Evolutionary conservation across 768 basidiomycete genomes (phyloP).

Genomic region (Serpula lacrymans): DNA sequence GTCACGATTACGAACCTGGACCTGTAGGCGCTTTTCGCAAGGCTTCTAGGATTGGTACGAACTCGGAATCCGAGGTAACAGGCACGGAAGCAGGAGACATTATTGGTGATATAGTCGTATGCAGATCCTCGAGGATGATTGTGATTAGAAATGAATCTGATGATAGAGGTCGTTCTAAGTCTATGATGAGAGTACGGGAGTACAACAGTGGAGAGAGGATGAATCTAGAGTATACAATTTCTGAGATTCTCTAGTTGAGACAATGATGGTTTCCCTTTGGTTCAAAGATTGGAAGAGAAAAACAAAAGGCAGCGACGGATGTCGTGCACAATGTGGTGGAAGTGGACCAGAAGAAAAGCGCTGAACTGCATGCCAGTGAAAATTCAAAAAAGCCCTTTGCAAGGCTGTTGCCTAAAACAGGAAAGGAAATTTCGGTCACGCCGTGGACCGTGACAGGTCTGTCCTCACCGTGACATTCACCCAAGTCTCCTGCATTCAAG

Average conservation of each 20-base stretch:
- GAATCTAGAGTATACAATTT: conserved; percentile 1
- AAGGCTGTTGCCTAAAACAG: too few species aligned
- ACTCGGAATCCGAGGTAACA: conserved; percentile 38
- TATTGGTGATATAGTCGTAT: conserved; percentile 7
- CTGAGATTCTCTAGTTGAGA: conserved; percentile 2
- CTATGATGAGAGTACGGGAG: conserved; percentile 13
- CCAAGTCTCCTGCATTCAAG: too few species aligned
- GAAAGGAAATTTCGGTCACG: too few species aligned
- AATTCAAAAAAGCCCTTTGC: too few species aligned
- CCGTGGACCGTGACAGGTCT: too few species aligned
- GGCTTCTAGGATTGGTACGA: conserved; percentile 42
- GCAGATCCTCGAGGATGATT: conserved; percentile 17
- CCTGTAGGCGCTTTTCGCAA: conserved; percentile 59
- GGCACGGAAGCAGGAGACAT: conserved; percentile 59
- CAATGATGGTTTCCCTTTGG: neutral
- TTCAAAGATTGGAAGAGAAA: neutral
- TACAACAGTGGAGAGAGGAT: conserved; percentile 1
- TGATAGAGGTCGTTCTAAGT: conserved; percentile 14
- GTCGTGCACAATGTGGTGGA: too few species aligned
- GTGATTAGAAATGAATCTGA: conserved; percentile 6
- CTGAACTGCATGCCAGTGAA: too few species aligned
- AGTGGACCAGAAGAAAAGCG: too few species aligned
- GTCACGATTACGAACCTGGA: conserved; percentile 39
- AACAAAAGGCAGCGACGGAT: neutral
- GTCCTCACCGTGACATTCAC: too few species aligned